Conservation (phyloP, 768 basidiomycete genomes). For the Tubosaeta sp. region DNA sequence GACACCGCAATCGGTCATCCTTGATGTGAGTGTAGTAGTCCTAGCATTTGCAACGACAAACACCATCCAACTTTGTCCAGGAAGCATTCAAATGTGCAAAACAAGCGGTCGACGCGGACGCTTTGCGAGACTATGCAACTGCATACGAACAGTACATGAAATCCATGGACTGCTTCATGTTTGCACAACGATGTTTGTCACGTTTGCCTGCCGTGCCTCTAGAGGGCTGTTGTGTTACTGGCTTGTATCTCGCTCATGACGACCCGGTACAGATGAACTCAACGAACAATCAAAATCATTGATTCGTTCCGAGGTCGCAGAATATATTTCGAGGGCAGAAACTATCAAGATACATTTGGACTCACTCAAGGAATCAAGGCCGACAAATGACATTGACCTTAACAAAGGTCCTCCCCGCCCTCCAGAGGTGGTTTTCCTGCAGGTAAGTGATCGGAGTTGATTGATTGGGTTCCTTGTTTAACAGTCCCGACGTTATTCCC, state of each 20-base stretch:
- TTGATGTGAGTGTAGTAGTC: slow-evolving; percentile 11
- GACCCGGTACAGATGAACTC: slow-evolving; percentile 54
- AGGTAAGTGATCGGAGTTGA: neutral
- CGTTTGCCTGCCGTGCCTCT: neutral
- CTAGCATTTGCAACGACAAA: neutral
- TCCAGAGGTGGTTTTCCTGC: slow-evolving; percentile 15
- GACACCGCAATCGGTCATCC: slow-evolving; percentile 9
- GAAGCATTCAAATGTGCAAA: slow-evolving; percentile 85
- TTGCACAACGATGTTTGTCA: slow-evolving; percentile 78
- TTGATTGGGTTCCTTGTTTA: neutral
- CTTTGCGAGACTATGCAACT: slow-evolving; percentile 83
- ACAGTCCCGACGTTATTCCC: neutral
- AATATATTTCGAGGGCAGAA: slow-evolving; percentile 89
- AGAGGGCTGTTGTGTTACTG: neutral
- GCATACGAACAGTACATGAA: slow-evolving; percentile 95
- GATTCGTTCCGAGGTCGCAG: slow-evolving; percentile 80
- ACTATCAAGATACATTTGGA: slow-evolving; percentile 77
- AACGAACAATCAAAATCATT: slow-evolving; percentile 84
- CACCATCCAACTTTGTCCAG: slow-evolving; percentile 26
- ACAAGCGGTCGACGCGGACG: slow-evolving; percentile 84
- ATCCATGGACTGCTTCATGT: slow-evolving; percentile 95
- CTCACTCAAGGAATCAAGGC: neutral
- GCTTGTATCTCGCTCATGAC: slow-evolving; percentile 5
- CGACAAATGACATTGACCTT: neutral
- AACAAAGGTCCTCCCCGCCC: slow-evolving; percentile 6